These are phyloP conservation scores for Alternaria sp. DNA, from an alignment of 2,329 filamentous ascomycete genomes.

Conservation along the genomic window DNA sequence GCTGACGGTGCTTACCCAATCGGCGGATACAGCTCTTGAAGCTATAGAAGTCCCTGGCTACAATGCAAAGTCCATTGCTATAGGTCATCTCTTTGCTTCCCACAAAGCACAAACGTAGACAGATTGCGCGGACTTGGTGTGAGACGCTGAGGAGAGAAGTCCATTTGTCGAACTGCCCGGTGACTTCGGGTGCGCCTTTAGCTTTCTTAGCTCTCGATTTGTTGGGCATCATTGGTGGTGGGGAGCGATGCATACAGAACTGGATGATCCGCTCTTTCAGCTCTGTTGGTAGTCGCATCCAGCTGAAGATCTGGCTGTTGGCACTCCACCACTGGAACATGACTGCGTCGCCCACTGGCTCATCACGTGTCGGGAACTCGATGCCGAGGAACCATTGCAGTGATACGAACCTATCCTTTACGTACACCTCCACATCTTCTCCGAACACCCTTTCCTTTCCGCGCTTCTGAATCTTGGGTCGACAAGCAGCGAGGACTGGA, in stretches of 20 bases:
- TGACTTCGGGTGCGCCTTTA: constrained; percentile 24
- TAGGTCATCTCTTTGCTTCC: constrained; percentile 18
- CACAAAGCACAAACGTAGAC: constrained; percentile 31
- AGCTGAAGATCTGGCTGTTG: constrained; percentile 41
- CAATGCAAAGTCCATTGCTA: constrained; percentile 19
- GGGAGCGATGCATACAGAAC: constrained; percentile 26
- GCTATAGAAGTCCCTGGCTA: not conserved
- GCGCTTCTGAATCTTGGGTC: not conserved
- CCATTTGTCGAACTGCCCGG: constrained; percentile 29
- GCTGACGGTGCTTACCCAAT: constrained; percentile 26
- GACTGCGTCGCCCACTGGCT: not conserved
- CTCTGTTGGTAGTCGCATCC: constrained; percentile 35
- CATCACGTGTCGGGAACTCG: constrained; percentile 8
- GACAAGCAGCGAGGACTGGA: constrained; percentile 7
- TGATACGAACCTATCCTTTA: not conserved
- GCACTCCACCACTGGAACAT: constrained; percentile 32
- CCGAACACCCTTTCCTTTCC: not conserved
- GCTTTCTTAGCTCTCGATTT: not conserved
- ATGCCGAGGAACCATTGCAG: constrained; percentile 16
- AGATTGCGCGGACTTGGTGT: constrained; percentile 33
- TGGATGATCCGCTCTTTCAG: constrained; percentile 37
- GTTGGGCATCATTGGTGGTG: not conserved
- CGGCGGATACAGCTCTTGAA: constrained; percentile 21
- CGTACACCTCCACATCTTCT: not conserved
- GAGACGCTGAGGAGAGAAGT: constrained; percentile 29